These are phyloP conservation scores for Epichloe uncinata DNA, from an alignment of 2,329 filamentous ascomycete genomes.

Conservation along the genomic window DNA sequence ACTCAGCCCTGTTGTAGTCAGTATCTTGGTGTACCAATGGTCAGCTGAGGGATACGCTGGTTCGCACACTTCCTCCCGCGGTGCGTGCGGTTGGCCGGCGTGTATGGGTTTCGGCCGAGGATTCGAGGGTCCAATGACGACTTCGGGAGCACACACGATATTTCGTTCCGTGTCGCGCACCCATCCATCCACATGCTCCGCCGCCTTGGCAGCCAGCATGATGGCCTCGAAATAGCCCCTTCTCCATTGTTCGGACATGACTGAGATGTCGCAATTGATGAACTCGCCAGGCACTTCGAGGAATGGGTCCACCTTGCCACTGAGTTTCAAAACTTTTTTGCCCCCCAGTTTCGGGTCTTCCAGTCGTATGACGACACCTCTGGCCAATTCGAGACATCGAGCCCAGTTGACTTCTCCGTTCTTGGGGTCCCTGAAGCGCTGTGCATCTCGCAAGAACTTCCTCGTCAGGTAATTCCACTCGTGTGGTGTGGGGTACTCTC, in stretches of 20 bases:
- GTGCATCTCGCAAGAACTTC: slow-evolving; percentile 52
- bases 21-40: slow-evolving; percentile 65
- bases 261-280: slow-evolving; percentile 54
- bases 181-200: slow-evolving; percentile 73
- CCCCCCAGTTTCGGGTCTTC: slow-evolving; percentile 61
- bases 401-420: slow-evolving; percentile 52
- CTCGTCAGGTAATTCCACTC: slow-evolving; percentile 69
- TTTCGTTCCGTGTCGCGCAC: slow-evolving; percentile 54
- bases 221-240: slow-evolving; percentile 74
- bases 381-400: slow-evolving; percentile 45
- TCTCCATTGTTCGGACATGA: slow-evolving; percentile 72
- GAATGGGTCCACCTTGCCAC: slow-evolving; percentile 46
- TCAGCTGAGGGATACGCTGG: slow-evolving; percentile 58
- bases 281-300: slow-evolving; percentile 55
- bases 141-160: slow-evolving; percentile 56
- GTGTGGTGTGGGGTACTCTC: slow-evolving; percentile 62
- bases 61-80: slow-evolving; percentile 63
- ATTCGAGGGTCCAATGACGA: slow-evolving; percentile 73
- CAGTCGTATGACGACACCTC: slow-evolving; percentile 48
- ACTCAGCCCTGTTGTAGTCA: slow-evolving; percentile 69
- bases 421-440: slow-evolving; percentile 41
- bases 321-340: slow-evolving; percentile 43
- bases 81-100: slow-evolving; percentile 45
- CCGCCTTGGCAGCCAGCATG: slow-evolving; percentile 61
- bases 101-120: slow-evolving; percentile 63